Evolutionary conservation across 306 rosid genomes (phyloP), one percentile per base, ranked within the genome.

Genomic region (Quercus alba): DNA sequence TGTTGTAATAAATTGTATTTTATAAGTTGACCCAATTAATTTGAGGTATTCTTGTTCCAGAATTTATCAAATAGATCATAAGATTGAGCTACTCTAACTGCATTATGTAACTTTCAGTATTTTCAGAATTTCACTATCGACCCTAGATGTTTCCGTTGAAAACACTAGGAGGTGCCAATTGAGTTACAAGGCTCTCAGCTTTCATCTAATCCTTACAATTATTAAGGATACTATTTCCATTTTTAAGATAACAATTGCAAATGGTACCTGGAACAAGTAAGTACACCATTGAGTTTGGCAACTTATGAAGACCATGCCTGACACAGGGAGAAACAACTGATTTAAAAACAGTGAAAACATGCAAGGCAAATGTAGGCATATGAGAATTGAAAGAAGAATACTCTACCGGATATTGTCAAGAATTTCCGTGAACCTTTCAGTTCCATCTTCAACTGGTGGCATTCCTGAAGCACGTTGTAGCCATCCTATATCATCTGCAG

Each of bases 401-500:
- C 31, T 9, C 44, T 81, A 95, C 99, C 91, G 92, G 84, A 96
- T 86, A 61, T 58, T 77, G 15, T 80, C 91, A 80, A 96, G 86
- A 85, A 93, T 93, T 78, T 96, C 99, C 61, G 55, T 78, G 85
- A 95, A 95, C 68, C 91, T 95, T 44, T 89, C 90, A 1, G 98
- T 93, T 62, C 99, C 94, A 70, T 95, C 99, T 82, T 91, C 97
- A 78, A 91, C 93, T 0, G 94, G 84, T 20, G 94, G 97, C 97
- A 95, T 86, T 81, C 82, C 91, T 0, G 92, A 84, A 88, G 90
- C 94, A 81, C 81, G 88, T 83, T 91, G 97, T 75, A 95, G 93
- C 99, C 99, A 96, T 33, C 99, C 99, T 79, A 96, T 93, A 83
- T 96, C 99, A 85, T 91, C 98, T 38, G 97, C 94, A 26, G 98